Conservation (phyloP, 441 rosid species). For the Cnidoscolus chayamansa region DNA sequence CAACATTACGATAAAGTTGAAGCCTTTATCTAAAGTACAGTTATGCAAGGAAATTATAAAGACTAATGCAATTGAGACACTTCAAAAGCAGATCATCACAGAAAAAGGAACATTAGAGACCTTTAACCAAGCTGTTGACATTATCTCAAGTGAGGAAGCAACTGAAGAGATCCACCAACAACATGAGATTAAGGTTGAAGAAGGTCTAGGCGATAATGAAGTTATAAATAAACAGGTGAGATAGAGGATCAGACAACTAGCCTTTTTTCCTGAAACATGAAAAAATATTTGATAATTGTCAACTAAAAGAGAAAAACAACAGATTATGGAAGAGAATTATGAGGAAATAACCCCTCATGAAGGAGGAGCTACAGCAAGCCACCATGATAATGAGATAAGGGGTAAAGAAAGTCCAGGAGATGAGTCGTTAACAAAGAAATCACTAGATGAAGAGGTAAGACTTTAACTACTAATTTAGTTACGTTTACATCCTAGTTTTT, state of each 20-base stretch:
- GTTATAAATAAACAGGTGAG: no score
- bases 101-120: slow-evolving; percentile 26
- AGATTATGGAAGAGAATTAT: no score
- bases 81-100: slow-evolving; percentile 21
- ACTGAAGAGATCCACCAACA: no score
- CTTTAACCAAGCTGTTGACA: slow-evolving; percentile 17
- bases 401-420: slow-evolving; percentile 25
- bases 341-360: no score
- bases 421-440: not conserved
- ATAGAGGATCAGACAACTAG: no score
- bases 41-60: slow-evolving; percentile 17
- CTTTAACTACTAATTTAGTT: not conserved
- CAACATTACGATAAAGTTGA: slow-evolving; percentile 13
- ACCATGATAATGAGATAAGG: slow-evolving; percentile 26
- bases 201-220: not conserved
- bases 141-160: no score
- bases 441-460: slow-evolving; percentile 33
- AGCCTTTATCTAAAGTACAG: slow-evolving; percentile 27
- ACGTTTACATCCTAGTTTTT: no score
- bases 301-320: no score
- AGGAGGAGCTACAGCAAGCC: slow-evolving; percentile 16
- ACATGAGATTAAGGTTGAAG: no score
- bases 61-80: slow-evolving; percentile 22
- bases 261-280: no score
- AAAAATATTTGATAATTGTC: no score